A percentile compares a stretch with the other conserved stretches of the same genome.
Conservation (phyloP, 2,329 filamentous ascomycete genomes). For the Pestalotiopsis sp. region DNA sequence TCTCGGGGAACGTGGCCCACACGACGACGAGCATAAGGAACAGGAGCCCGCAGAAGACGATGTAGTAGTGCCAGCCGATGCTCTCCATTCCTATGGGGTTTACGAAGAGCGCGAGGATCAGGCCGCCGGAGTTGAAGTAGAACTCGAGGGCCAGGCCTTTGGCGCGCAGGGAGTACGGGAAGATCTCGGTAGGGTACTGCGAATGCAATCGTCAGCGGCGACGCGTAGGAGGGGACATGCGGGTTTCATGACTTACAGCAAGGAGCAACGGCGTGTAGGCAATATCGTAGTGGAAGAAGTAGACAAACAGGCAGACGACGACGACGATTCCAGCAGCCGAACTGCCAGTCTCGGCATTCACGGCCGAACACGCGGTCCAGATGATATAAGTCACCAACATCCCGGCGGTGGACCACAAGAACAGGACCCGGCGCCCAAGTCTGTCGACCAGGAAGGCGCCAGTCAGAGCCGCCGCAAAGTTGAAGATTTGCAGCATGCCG, state of each 20-base stretch:
- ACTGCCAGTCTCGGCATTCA: conserved; percentile 29
- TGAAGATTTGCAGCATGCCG: conserved; percentile 21
- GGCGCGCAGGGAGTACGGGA: conserved; percentile 36
- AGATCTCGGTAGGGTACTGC: conserved; percentile 41
- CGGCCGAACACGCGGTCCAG: conserved; percentile 36
- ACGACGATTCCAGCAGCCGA: conserved; percentile 32
- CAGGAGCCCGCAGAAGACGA: conserved; percentile 47
- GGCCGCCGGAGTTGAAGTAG: conserved; percentile 25
- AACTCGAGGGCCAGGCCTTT: conserved; percentile 35
- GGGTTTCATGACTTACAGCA: not conserved
- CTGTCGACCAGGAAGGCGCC: conserved; percentile 13
- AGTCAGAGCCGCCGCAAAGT: not conserved
- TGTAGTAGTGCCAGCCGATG: conserved; percentile 57
- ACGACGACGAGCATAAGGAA: conserved; percentile 42
- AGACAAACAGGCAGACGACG: conserved; percentile 34
- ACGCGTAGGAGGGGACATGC: no score
- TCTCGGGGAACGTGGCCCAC: conserved; percentile 48
- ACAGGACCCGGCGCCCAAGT: conserved; percentile 16
- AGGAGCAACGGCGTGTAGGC: conserved; percentile 49
- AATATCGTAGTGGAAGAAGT: conserved; percentile 51
- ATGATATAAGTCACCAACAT: conserved; percentile 35
- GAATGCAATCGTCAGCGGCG: not conserved
- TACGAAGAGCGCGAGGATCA: conserved; percentile 34
- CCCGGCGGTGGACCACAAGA: conserved; percentile 18
- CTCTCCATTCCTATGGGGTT: conserved; percentile 53